These are phyloP conservation scores for Paraconiothyrium brasiliense DNA, from an alignment of 2,329 filamentous ascomycete genomes.

Conservation along the genomic window DNA sequence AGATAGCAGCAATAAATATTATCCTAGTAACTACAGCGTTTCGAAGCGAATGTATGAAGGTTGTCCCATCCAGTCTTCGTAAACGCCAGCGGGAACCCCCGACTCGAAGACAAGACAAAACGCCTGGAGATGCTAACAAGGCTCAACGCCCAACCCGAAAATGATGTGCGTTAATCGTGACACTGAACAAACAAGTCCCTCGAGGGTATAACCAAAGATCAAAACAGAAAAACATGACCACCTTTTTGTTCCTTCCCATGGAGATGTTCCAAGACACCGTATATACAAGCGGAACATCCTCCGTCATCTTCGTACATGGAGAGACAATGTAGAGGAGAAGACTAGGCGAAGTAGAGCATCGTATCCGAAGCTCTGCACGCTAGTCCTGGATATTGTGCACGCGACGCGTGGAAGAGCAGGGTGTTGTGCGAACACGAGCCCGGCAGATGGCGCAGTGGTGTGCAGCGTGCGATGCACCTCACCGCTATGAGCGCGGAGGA, in stretches of 20 bases:
- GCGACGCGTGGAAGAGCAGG: conserved; percentile 34
- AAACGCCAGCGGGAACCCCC: neutral
- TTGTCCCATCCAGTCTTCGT: neutral
- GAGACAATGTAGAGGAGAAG: neutral
- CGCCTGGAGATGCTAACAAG: conserved; percentile 9
- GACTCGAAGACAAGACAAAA: conserved; percentile 7
- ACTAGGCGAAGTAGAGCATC: neutral
- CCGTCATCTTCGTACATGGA: neutral
- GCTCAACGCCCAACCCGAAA: neutral
- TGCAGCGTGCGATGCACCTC: neutral
- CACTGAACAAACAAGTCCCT: neutral
- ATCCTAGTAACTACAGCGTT: conserved; percentile 7
- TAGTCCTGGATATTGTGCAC: conserved; percentile 48
- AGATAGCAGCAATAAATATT: conserved; percentile 9
- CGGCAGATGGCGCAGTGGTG: conserved; percentile 6
- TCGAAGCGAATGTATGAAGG: conserved; percentile 11
- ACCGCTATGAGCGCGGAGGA: neutral
- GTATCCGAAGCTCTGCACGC: conserved; percentile 46
- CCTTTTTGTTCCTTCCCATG: conserved; percentile 2
- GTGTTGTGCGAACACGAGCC: conserved; percentile 5
- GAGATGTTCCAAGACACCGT: neutral
- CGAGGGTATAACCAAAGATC: conserved; percentile 8
- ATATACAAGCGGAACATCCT: conserved; percentile 7
- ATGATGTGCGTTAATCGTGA: conserved; percentile 15
- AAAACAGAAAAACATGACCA: conserved; percentile 8